phyloP scores from a whole-genome alignment of 164 flowering plant species.

The Cinnamomum micranthum region DNA sequence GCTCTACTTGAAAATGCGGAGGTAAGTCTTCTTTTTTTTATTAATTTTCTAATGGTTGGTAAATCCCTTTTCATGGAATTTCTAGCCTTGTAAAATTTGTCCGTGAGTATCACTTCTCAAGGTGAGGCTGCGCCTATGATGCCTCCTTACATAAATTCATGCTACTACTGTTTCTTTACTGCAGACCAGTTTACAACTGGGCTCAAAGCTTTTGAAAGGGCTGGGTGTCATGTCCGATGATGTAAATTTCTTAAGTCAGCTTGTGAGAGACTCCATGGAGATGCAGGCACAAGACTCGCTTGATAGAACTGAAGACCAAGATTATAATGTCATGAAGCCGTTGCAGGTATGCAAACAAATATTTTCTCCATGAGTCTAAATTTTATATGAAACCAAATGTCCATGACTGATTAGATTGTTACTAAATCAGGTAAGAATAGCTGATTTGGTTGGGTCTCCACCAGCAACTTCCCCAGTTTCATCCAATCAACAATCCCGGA shows the following conservation, averaged over 20 bases:
- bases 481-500: constrained; percentile 8
- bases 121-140: not conserved
- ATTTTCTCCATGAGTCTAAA: not conserved
- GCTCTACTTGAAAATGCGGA: constrained; percentile 88
- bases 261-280: constrained; percentile 91
- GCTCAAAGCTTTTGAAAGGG: constrained; percentile 88
- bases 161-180: not conserved
- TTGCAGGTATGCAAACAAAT: constrained; percentile 48
- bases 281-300: constrained; percentile 67
- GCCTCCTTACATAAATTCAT: not conserved
- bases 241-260: constrained; percentile 73
- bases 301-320: constrained; percentile 39
- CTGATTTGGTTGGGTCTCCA: constrained; percentile 32
- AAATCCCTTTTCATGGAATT: not conserved
- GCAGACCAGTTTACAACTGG: constrained; percentile 96
- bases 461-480: constrained; percentile 19
- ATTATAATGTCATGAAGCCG: constrained; percentile 61
- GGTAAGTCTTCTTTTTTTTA: constrained; percentile 29
- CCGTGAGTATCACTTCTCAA: too few relatives aligned
- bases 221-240: constrained; percentile 97
- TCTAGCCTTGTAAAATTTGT: not conserved
- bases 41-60: not conserved
- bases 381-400: too few relatives aligned
- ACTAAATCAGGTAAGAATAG: constrained; percentile 53
- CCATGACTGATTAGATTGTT: too few relatives aligned